phyloP scores from a whole-genome alignment of 495 filamentous ascomycete genomes.

The Rhypophila decipiens region DNA sequence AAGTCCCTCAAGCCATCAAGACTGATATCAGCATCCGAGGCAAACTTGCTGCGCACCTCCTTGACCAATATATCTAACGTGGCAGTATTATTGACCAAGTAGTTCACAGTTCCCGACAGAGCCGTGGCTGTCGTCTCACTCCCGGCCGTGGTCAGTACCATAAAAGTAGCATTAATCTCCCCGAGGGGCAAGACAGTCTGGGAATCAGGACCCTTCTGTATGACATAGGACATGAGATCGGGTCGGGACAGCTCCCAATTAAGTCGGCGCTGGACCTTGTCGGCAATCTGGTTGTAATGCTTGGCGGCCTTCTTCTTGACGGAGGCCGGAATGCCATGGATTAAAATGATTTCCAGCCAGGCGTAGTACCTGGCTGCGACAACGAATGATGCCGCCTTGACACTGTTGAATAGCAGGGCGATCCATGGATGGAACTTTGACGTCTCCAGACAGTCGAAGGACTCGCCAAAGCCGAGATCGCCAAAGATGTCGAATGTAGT shows the following conservation, averaged over 20 bases:
- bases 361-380: not conserved
- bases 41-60: not conserved
- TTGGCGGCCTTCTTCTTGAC: not conserved
- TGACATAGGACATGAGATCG: not conserved
- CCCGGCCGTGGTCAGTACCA: conserved; percentile 40
- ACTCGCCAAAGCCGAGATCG: not conserved
- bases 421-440: not conserved
- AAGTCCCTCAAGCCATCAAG: not conserved
- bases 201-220: not conserved
- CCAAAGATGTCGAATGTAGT: not conserved
- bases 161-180: conserved; percentile 11
- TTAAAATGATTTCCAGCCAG: not conserved
- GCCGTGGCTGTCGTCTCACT: conserved; percentile 44
- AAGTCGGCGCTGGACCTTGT: not conserved
- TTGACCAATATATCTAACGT: not conserved
- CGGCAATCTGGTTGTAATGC: not conserved
- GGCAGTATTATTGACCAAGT: conserved; percentile 22
- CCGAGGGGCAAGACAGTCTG: not conserved
- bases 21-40: not conserved
- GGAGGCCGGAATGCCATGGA: not conserved
- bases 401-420: not conserved
- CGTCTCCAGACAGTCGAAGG: not conserved
- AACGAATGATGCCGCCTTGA: not conserved
- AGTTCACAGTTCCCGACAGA: conserved; percentile 32
- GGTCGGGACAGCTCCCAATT: not conserved